Evolutionary conservation across 441 rosid genomes (phyloP).

Genomic region (Omphalea diandra): DNA sequence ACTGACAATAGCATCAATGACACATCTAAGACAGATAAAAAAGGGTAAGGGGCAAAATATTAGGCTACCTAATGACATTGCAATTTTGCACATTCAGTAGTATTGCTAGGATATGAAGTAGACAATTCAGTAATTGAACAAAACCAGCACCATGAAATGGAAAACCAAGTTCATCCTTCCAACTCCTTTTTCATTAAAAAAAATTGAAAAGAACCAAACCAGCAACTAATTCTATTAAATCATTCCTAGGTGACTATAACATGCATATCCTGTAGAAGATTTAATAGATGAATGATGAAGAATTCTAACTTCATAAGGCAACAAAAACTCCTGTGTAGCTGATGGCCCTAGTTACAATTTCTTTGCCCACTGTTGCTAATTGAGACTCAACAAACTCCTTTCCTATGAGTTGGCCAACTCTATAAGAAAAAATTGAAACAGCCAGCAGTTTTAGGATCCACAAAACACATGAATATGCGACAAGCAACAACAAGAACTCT

Average conservation of each 20-base stretch:
- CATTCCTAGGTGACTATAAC: not conserved
- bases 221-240: not conserved
- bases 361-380: not conserved
- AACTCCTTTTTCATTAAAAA: too few species aligned
- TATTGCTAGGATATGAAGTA: not conserved
- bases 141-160: not conserved
- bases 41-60: too few species aligned
- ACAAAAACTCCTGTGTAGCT: not conserved
- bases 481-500: too few species aligned
- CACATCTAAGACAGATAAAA: not conserved
- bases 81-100: not conserved
- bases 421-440: not conserved
- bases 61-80: not conserved
- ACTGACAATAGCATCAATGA: conserved; percentile 28
- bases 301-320: not conserved
- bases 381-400: not conserved
- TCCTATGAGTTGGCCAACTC: not conserved
- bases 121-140: not conserved
- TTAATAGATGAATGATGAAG: not conserved
- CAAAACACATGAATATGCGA: not conserved
- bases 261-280: not conserved
- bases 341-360: not conserved
- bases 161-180: too few species aligned
- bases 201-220: not conserved
- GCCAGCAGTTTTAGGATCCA: not conserved